Evolutionary conservation across 2,329 filamentous ascomycete genomes (phyloP).

Genomic region (Chaetomiaceae sp.): DNA sequence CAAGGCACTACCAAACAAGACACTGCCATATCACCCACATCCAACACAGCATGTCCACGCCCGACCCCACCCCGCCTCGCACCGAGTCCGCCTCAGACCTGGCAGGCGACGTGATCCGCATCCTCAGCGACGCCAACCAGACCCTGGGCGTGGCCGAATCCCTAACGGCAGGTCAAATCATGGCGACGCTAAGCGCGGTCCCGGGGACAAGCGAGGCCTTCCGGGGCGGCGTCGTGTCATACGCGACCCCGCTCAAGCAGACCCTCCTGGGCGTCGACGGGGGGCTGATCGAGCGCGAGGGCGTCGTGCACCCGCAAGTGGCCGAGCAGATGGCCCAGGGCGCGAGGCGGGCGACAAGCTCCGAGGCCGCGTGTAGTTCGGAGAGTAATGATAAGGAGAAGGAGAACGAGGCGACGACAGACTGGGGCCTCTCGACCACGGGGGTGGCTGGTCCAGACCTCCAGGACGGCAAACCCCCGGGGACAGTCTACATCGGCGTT

Average conservation of each 20-base stretch:
- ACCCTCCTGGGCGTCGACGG: conserved; percentile 27
- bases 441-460: conserved; percentile 27
- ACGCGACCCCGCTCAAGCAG: conserved; percentile 30
- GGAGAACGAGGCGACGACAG: conserved; percentile 16
- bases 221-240: conserved; percentile 33
- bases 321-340: conserved; percentile 21
- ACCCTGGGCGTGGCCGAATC: conserved; percentile 32
- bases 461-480: conserved; percentile 27
- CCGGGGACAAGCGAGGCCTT: conserved; percentile 30
- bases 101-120: conserved; percentile 23
- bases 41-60: background rate
- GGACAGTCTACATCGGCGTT: conserved; percentile 26
- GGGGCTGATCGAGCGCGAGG: conserved; percentile 24
- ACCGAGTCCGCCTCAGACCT: conserved; percentile 15
- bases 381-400: background rate
- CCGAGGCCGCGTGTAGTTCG: background rate
- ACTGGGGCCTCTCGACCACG: conserved; percentile 27
- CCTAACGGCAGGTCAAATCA: conserved; percentile 31
- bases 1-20: background rate
- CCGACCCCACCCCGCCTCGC: background rate
- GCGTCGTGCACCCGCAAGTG: conserved; percentile 26
- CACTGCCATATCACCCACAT: background rate
- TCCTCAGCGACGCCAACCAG: conserved; percentile 23
- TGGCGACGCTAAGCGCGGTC: conserved; percentile 30
- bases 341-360: conserved; percentile 4